A percentile compares a stretch with the other conserved stretches of the same genome.
Conservation (phyloP, 345 rosid genomes). For the Conringia planisiliqua region DNA sequence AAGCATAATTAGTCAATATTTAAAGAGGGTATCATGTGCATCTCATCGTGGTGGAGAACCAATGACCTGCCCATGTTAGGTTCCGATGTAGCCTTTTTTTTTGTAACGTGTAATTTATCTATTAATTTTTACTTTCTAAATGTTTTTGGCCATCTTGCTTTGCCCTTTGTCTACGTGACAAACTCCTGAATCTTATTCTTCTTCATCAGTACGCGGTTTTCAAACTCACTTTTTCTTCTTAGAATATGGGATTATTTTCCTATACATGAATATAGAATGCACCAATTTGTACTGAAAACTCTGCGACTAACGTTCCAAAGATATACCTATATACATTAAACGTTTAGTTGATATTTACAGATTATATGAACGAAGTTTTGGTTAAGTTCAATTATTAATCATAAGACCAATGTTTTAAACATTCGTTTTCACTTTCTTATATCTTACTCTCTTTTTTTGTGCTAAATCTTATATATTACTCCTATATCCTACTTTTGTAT, state of each 20-base stretch:
- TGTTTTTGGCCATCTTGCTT: conserved; percentile 30
- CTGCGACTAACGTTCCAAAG: background rate
- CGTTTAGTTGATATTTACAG: background rate
- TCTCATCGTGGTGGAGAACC: conserved; percentile 36
- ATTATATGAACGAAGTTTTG: background rate
- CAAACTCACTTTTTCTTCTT: conserved; percentile 17
- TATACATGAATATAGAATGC: background rate
- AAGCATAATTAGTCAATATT: conserved; percentile 26
- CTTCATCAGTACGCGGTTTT: conserved; percentile 1
- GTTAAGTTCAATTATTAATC: too few species aligned
- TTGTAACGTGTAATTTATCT: background rate
- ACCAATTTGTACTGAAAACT: background rate
- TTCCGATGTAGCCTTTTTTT: conserved; percentile 12
- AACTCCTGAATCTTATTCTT: conserved; percentile 35
- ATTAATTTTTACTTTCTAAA: conserved; percentile 10
- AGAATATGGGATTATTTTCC: conserved; percentile 2
- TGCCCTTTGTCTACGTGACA: conserved; percentile 27
- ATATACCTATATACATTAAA: background rate
- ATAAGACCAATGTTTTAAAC: background rate
- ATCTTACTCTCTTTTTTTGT: too few species aligned
- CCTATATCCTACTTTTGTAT: background rate
- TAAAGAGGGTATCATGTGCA: conserved; percentile 40
- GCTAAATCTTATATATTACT: too few species aligned
- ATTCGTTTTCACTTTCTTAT: background rate
- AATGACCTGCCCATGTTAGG: conserved; percentile 35